Base-by-base conservation (phyloP, 2,329 filamentous ascomycete genomes). In the Apiospora arundinis region DNA sequence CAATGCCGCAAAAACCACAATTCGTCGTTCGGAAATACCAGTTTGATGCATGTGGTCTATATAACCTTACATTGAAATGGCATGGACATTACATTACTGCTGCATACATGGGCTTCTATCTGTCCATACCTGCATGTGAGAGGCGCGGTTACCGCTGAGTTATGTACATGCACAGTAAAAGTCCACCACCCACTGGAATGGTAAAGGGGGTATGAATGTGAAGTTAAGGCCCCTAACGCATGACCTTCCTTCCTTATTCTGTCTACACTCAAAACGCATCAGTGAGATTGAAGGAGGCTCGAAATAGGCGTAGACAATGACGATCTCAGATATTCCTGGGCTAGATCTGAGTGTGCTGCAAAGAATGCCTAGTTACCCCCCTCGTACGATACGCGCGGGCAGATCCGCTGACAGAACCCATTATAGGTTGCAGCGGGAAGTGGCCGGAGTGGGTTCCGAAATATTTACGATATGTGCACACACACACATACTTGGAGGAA, bases 321-420 rank as follows among this genome's bases (percentile, higher is more conserved):
- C 56, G 32, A 40, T 40, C 56, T 63, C 28, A 2, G 32, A n/a
- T n/a, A 63, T 63, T n/a, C 4, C 28, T 12, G 32, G 9, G 11
- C 56, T 32, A 63, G 4, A 40, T 63, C 37, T 8, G 16, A 1
- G 7, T 40, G n/a, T 40, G 21, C 56, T 6, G 56, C 18, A 63
- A 5, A 63, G 28, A 63, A 52, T 52, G 16, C 12, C 14, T 60
- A 4, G 28, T 16, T 9, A 21, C 28, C 32, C 28, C 32, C 6
- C 56, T 63, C 56, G 28, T 63, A 63, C 28, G 56, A 40, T 40
- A 18, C 56, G 56, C n/a, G 28, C 56, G 56, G 56, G 56, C 32
- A 40, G 56, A 63, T 40, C 56, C 56, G 56, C 37, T 40, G 56
- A 5, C 32, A 3, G 28, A 40, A n/a, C 28, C 28, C 32, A 63